Evolutionary conservation across 1,284 basidiomycete species (phyloP).

Genomic region (Ceratobasidium sp.): DNA sequence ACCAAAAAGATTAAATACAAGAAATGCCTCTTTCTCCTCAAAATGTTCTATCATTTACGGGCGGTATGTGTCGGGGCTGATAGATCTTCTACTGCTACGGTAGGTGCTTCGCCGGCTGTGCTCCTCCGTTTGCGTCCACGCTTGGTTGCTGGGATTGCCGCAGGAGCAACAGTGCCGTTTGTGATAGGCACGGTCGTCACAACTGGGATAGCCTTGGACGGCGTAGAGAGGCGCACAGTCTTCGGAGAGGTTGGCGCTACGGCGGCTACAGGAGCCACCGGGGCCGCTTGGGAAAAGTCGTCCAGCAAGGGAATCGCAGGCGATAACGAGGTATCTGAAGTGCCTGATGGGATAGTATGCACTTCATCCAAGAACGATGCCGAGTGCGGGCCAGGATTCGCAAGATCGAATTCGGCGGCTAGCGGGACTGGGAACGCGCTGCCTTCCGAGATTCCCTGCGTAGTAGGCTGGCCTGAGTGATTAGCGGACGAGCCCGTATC

Average conservation of each 20-base stretch:
- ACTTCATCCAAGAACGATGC: slow-evolving; percentile 42
- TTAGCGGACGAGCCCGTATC: neutral
- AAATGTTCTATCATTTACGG: slow-evolving; percentile 16
- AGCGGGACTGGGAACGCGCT: slow-evolving; percentile 31
- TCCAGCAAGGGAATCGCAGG: slow-evolving; percentile 39
- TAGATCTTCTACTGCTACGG: neutral
- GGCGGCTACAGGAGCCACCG: neutral
- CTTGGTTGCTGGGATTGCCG: neutral
- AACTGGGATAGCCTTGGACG: neutral
- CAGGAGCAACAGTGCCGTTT: neutral
- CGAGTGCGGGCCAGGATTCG: slow-evolving; percentile 36
- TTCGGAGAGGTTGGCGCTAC: neutral
- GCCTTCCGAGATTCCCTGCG: neutral
- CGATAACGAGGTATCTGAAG: slow-evolving; percentile 40
- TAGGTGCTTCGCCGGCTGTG: slow-evolving; percentile 9
- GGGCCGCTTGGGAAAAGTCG: slow-evolving; percentile 25
- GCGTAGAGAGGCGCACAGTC: slow-evolving; percentile 1
- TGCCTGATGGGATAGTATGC: slow-evolving; percentile 12
- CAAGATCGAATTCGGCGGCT: slow-evolving; percentile 44
- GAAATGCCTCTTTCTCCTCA: neutral
- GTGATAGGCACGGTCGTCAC: neutral
- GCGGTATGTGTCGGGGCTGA: neutral
- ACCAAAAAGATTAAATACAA: slow-evolving; percentile 19
- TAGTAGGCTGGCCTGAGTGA: neutral
- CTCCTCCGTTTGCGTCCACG: slow-evolving; percentile 37